phyloP scores from a whole-genome alignment of 176 grass and related monocot species.

The Leersia perrieri region DNA sequence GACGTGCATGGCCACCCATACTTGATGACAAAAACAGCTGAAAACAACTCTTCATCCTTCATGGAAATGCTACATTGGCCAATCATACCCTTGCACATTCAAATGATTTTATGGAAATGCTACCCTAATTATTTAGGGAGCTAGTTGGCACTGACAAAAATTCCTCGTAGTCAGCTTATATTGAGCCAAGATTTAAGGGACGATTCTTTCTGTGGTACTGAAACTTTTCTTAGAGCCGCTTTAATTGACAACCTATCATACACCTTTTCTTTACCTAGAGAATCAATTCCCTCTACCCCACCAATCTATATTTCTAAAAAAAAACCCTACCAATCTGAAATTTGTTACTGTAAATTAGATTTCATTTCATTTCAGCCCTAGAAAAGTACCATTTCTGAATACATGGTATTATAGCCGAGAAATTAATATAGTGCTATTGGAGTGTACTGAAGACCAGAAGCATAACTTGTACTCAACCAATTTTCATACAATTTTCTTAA shows the following conservation, averaged over 20 bases:
- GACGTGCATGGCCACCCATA: not conserved
- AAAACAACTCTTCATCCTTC: not conserved
- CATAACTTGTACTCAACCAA: too few species aligned
- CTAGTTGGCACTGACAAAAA: slow-evolving; percentile 11
- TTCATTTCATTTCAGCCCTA: not conserved
- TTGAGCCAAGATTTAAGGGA: slow-evolving; percentile 3
- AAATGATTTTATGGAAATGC: not conserved
- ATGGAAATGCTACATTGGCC: not conserved
- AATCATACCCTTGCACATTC: not conserved
- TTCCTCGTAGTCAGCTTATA: slow-evolving; percentile 3
- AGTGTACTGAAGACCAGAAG: too few species aligned
- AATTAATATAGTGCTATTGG: too few species aligned
- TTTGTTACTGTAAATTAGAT: not conserved
- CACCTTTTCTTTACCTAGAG: slow-evolving; percentile 3
- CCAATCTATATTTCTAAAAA: too few species aligned
- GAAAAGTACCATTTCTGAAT: not conserved
- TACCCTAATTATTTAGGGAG: not conserved
- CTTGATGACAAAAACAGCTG: not conserved
- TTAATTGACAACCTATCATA: slow-evolving; percentile 13
- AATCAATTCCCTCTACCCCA: slow-evolving; percentile 50
- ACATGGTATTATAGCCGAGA: not conserved
- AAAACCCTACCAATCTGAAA: slow-evolving; percentile 14
- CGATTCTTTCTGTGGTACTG: not conserved
- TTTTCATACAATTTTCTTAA: too few species aligned
- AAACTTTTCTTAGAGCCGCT: not conserved